Evolutionary conservation across 2,329 filamentous ascomycete species (phyloP), one percentile per base, ranked within the genome.

Genomic region (Elsinoe necatrix): DNA sequence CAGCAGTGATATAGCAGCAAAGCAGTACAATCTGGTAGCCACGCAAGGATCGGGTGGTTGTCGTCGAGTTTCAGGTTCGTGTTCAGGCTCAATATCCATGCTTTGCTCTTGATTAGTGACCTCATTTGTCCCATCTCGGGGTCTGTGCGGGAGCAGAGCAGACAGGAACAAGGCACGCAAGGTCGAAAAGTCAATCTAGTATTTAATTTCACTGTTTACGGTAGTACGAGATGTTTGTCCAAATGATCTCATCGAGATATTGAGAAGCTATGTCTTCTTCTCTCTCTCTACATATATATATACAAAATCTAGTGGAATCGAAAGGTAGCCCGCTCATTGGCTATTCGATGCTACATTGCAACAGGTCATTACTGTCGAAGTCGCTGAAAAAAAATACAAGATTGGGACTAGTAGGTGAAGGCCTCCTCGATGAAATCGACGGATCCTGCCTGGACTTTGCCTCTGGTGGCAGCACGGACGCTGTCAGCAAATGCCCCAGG

Each of bases 391-490:
- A 45, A 25, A 2, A 45, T n/a, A n/a, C n/a, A 45, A 23, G 23
- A 25, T 27, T 23, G 23, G n/a, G 25, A 41, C 57, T 60, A 84
- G 72, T 82, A 84, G 1, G 81, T 84, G 68, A 85, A 85, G 37
- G 80, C 79, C 71, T 85, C 82, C 66, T 85, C 82, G 18, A 81
- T 74, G 68, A 84, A 84, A 69, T 84, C 81, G 7, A 85, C 68
- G 51, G 72, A 72, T 35, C 77, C 78, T 5, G 78, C 77, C 21
- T 73, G 71, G 25, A 80, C 74, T 59, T 76, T 73, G 25, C 69
- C 70, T 43, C 82, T 68, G 14, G 79, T 75, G 1, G 80, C 80
- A 16, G 71, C 72, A 25, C 82, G 65, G 1, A 85, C 82, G 54
- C 78, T 77, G 70, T 85, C 82, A 0, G 80, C 77, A 69, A 85